phyloP scores from a whole-genome alignment of 805 yeast genomes.

The Nakazawaea anatomiae region DNA sequence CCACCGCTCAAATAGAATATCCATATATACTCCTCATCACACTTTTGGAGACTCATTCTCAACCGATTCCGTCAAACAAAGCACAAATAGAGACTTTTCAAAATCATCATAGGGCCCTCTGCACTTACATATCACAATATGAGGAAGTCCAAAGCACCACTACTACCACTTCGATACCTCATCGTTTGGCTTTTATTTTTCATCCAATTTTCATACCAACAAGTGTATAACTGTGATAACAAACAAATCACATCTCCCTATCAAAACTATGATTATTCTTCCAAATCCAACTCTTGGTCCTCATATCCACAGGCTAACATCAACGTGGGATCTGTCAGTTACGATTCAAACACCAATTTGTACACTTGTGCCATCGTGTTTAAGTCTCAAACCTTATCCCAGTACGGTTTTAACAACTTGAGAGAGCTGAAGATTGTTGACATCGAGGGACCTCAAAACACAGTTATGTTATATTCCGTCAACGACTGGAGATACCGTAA shows the following conservation, averaged over 20 bases:
- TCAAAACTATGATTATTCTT: background rate
- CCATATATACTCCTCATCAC: too few relatives aligned
- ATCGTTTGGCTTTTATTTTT: slow-evolving; percentile 20
- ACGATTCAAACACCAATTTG: background rate
- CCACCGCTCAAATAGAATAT: too few relatives aligned
- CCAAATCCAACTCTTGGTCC: slow-evolving; percentile 1
- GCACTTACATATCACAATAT: background rate
- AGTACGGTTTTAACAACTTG: background rate
- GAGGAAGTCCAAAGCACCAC: background rate
- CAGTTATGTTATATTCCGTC: background rate
- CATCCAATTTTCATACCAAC: slow-evolving; percentile 10
- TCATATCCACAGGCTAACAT: background rate
- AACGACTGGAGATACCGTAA: background rate
- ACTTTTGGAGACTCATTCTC: too few relatives aligned
- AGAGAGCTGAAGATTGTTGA: background rate
- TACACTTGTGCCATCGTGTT: background rate
- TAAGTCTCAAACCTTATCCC: background rate
- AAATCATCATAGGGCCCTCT: too few relatives aligned
- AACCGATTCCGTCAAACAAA: too few relatives aligned
- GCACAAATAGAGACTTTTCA: too few relatives aligned
- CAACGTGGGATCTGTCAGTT: background rate
- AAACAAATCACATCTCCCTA: background rate
- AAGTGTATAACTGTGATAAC: background rate
- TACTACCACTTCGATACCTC: slow-evolving; percentile 12
- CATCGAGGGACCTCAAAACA: background rate